phyloP scores from a whole-genome alignment of 192 early-diverging fungal species.

The Lobosporangium transversale region DNA sequence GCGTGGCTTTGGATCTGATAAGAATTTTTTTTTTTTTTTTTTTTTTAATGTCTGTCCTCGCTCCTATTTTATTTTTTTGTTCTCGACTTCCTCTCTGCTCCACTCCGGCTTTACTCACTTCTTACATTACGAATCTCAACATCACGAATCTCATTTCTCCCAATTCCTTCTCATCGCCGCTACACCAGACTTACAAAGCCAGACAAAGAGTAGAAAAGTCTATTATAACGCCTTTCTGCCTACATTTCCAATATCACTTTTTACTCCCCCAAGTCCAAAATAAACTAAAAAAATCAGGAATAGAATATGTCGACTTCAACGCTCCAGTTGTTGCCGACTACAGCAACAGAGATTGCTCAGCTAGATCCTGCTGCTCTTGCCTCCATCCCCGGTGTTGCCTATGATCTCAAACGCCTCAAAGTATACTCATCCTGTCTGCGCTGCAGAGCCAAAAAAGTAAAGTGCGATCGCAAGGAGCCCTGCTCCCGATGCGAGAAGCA shows the following conservation, averaged over 20 bases:
- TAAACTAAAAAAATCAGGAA: background rate
- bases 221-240: no score
- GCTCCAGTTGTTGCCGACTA: slow-evolving; percentile 34
- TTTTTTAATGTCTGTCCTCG: background rate
- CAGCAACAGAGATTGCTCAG: slow-evolving; percentile 33
- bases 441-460: slow-evolving; percentile 52
- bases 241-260: background rate
- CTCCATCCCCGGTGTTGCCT: slow-evolving; percentile 46
- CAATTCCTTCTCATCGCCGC: no score
- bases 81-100: background rate
- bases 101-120: background rate
- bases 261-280: background rate
- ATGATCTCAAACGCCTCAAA: slow-evolving; percentile 51
- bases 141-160: slow-evolving; percentile 12
- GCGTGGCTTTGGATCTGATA: slow-evolving; percentile 49
- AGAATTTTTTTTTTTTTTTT: slow-evolving; percentile 15
- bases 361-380: slow-evolving; percentile 46
- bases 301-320: slow-evolving; percentile 41
- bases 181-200: no score
- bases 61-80: no score
- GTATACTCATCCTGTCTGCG: slow-evolving; percentile 51
- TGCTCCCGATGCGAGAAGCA: slow-evolving; percentile 49
- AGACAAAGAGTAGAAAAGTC: no score
- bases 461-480: slow-evolving; percentile 53
- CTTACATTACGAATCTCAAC: slow-evolving; percentile 2